These are phyloP conservation scores for Annulohypoxylon maeteangense DNA, from an alignment of 495 filamentous ascomycete species.

Conservation along the genomic window DNA sequence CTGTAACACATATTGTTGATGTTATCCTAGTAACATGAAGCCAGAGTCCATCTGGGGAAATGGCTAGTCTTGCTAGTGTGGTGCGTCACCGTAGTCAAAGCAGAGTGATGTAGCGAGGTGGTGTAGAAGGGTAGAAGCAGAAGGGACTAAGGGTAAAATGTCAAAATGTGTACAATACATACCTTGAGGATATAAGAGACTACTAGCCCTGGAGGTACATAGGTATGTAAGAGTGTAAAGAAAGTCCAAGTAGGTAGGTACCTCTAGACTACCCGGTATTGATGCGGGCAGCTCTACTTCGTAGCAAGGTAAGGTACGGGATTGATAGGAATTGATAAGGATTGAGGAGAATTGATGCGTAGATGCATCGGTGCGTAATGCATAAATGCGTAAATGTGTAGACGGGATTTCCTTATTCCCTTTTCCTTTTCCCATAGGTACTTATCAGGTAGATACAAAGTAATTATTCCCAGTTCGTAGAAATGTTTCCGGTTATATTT, in stretches of 20 bases:
- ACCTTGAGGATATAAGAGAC: too few relatives aligned
- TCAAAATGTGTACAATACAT: too few relatives aligned
- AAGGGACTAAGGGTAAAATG: too few relatives aligned
- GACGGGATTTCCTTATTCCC: neutral
- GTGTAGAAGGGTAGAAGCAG: neutral
- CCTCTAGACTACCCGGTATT: too few relatives aligned
- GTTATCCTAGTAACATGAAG: constrained; percentile 19
- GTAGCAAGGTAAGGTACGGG: too few relatives aligned
- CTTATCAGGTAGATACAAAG: neutral
- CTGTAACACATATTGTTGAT: constrained; percentile 32
- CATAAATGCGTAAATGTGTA: constrained; percentile 16
- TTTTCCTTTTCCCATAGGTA: neutral
- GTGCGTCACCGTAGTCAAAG: neutral
- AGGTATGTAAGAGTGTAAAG: too few relatives aligned
- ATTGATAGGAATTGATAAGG: constrained; percentile 1
- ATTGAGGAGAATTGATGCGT: neutral
- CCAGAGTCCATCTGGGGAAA: constrained; percentile 23
- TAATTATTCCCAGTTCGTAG: neutral
- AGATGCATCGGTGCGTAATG: constrained; percentile 16
- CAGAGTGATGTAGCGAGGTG: neutral
- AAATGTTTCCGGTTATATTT: neutral
- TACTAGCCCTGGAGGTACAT: too few relatives aligned
- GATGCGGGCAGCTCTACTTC: too few relatives aligned
- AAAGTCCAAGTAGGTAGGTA: too few relatives aligned
- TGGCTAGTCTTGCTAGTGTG: neutral